Conservation (phyloP, 2,329 filamentous ascomycete species). For the Teratosphaeria pseudoeucalypti region DNA sequence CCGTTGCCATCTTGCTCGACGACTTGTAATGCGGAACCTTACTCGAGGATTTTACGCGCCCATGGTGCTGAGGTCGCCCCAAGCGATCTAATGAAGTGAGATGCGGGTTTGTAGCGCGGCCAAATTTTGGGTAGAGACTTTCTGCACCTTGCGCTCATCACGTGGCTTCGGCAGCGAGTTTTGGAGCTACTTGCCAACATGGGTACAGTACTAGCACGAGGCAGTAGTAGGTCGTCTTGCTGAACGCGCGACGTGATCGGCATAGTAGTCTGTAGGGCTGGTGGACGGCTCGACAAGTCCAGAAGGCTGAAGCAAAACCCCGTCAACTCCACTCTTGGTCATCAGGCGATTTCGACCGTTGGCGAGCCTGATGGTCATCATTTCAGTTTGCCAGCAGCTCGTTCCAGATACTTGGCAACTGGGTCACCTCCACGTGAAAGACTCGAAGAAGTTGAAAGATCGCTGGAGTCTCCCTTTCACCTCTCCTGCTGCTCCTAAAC, state of each 20-base stretch:
- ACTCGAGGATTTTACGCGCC: neutral
- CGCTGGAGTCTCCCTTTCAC: neutral
- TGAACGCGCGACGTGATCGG: too few species aligned
- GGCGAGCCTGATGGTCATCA: neutral
- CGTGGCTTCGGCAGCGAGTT: too few species aligned
- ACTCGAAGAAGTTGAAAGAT: neutral
- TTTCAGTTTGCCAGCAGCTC: neutral
- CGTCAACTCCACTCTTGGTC: neutral
- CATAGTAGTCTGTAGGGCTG: neutral
- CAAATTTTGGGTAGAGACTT: too few species aligned
- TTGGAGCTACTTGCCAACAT: too few species aligned
- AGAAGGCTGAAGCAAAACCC: too few species aligned
- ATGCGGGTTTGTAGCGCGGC: too few species aligned
- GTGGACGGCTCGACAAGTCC: neutral
- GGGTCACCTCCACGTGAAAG: neutral
- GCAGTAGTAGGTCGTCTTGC: too few species aligned
- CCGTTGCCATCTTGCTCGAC: slow-evolving; percentile 13
- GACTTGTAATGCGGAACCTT: neutral
- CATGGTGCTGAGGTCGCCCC: neutral
- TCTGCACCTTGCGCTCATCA: too few species aligned
- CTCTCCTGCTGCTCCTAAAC: neutral
- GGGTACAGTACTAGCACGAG: too few species aligned
- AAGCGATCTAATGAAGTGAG: neutral
- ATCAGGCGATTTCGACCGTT: neutral
- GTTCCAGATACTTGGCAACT: neutral